A percentile compares a stretch with the other conserved stretches of the same genome.
These are phyloP conservation scores for Cystobasidiopsis lactophilus DNA, from an alignment of 768 basidiomycete genomes.

Conservation along the genomic window DNA sequence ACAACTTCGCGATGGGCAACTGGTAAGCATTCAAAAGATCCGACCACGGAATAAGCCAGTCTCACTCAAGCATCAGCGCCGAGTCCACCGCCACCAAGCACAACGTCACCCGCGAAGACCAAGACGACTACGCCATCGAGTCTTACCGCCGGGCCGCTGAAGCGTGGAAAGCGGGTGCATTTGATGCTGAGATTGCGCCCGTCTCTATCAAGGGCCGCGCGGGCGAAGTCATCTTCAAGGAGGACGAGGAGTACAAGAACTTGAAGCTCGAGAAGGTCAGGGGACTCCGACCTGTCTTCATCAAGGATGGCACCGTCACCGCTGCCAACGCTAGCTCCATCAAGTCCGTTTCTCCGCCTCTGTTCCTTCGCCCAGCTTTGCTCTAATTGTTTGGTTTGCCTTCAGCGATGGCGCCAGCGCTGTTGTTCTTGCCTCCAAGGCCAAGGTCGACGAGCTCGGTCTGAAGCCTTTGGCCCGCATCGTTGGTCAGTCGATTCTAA, in stretches of 20 bases:
- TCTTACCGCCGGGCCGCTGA: constrained; percentile 82
- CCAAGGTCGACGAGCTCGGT: constrained; percentile 75
- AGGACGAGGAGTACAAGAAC: constrained; percentile 97
- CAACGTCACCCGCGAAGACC: constrained; percentile 60
- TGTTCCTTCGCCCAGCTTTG: too few relatives aligned
- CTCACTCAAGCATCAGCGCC: constrained; percentile 27
- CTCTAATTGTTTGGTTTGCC: constrained; percentile 27
- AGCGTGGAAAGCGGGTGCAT: constrained; percentile 70
- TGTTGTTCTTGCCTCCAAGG: constrained; percentile 76
- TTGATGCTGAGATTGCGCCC: constrained; percentile 68
- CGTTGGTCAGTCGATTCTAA: constrained; percentile 66
- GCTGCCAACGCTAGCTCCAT: constrained; percentile 87
- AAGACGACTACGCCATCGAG: constrained; percentile 77
- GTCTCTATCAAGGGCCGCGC: constrained; percentile 85
- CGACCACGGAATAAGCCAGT: neutral
- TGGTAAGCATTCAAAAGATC: constrained; percentile 27
- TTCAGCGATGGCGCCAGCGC: constrained; percentile 95
- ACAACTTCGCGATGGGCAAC: constrained; percentile 73
- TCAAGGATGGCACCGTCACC: constrained; percentile 63
- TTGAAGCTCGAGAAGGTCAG: constrained; percentile 88
- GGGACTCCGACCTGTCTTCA: constrained; percentile 68
- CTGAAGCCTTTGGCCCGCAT: constrained; percentile 83
- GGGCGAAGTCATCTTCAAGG: constrained; percentile 54
- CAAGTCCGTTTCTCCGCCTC: too few relatives aligned
- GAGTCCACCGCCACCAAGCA: constrained; percentile 65